Base-by-base conservation (phyloP, 2,329 filamentous ascomycete species). In the Ophiocordyceps camponoti-floridani region DNA sequence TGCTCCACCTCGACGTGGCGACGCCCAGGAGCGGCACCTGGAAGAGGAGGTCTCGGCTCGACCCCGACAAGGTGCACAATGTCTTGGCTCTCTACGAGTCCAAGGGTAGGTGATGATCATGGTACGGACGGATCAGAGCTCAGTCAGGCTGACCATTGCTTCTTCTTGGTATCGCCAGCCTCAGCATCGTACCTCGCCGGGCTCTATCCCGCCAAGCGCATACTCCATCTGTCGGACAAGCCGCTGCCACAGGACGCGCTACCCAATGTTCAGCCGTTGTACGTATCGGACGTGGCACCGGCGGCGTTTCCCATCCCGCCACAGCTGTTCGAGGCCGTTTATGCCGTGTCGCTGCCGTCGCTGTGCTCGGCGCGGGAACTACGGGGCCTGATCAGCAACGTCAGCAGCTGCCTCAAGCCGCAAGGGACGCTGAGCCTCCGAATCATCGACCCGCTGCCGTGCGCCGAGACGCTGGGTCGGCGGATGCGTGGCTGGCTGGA, bases 361-460 rank as follows among this genome's bases (percentile, higher is more conserved):
- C 53, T 75, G 2, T 67, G 79, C 30, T 62, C 74, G 1, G 72
- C 72, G 0, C 61, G 69, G 0, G 72, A 77, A 12, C 67, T 84
- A 0, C 72, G 73, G 0, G 56, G 59, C 2, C 58, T 81, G 1
- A 65, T 83, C 14, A 64, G 64, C 44, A 72, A 72, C 48, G 71
- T 79, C 49, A 64, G 73, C 53, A 69, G 69, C 23, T 68, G 71
- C 30, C 65, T 84, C 3, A 62, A 66, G 4, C 65, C 68, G 0
- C 67, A 69, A 0, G 77, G 79, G 1, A 62, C 65, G 18, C 56
- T 83, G 12, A 69, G 79, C 47, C 58, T 84, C 14, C 70, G 71
- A 0, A 59, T 83, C 16, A 72, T 83, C 49, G 76, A 84, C 46
- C 75, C 79, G 0, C 61, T 72, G 8, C 80, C 80, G 0, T 62